Base-by-base conservation (phyloP, 2,329 filamentous ascomycete genomes). In the Fusarium neocosmosporiellum region DNA sequence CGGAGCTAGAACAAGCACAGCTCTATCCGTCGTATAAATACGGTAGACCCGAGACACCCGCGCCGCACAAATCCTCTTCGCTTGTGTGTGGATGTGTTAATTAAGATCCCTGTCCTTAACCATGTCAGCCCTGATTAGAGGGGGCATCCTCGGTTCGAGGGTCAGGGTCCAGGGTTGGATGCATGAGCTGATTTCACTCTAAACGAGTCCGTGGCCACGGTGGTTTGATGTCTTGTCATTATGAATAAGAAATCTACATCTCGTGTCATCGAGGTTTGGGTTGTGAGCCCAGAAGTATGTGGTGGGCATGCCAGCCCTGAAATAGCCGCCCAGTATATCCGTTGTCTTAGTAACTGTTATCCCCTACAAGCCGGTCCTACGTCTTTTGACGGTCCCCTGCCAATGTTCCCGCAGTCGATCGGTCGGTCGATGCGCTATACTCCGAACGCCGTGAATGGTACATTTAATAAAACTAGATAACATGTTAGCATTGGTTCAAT, bases 191-290 rank as follows among this genome's bases (percentile, higher is more conserved):
- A 50, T 50, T 27, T 53, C 48, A 31, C 48, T 50, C 24, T n/a
- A 50, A 29, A 50, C 22, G 43, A 29, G 46, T 29, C 24, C 18
- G 24, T 53, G 48, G 48, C 48, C 48, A 53, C 27, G 48, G 48
- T 53, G 48, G 48, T 53, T 53, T 53, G 48, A 37, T 43, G 39
- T 70, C 29, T 58, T 48, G 55, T 72, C 70, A 70, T 73, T 70
- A 72, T 29, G 70, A 67, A 70, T 70, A 72, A 24, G 70, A 67
- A 70, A 73, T 73, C 53, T 71, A 67, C 27, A 31, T 67, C 31
- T 73, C 70, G 31, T 73, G 70, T 59, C 70, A 9, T 73, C 55
- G 55, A 36, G 18, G 70, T 69, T 65, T 59, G 33, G 33, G 54
- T 10, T 59, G 7, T 59, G 34, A 41, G 27, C 34, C 34, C 34